A percentile compares a stretch with the other conserved stretches of the same genome.
Evolutionary conservation across 345 rosid species (phyloP).

Genomic region (Turnera subulata): DNA sequence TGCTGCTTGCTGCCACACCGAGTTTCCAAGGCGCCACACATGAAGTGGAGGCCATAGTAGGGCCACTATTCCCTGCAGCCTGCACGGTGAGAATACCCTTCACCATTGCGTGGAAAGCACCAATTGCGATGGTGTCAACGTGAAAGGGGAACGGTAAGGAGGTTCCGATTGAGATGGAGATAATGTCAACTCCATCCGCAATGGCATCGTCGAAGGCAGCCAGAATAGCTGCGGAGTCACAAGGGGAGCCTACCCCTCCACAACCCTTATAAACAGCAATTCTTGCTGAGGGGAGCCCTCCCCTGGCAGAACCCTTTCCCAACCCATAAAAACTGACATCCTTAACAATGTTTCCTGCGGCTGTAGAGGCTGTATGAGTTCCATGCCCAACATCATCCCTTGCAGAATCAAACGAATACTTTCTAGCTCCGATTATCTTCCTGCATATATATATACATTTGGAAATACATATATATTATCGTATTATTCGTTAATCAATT

Average conservation of each 20-base stretch:
- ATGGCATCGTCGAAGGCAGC: conserved; percentile 58
- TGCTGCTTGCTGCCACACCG: conserved; percentile 45
- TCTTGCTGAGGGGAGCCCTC: conserved; percentile 55
- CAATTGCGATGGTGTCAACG: conserved; percentile 27
- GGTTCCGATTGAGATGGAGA: conserved; percentile 25
- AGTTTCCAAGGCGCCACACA: conserved; percentile 48
- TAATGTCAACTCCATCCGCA: conserved; percentile 51
- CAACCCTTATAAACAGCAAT: conserved; percentile 46
- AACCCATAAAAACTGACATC: conserved; percentile 37
- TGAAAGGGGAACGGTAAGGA: rapidly evolving
- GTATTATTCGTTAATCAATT: too few species aligned
- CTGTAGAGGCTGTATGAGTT: conserved; percentile 56
- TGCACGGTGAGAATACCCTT: conserved; percentile 44
- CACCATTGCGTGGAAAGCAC: conserved; percentile 46
- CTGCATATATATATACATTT: too few species aligned
- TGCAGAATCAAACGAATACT: too few species aligned
- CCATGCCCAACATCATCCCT: conserved; percentile 25
- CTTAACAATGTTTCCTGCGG: conserved; percentile 45
- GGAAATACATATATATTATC: too few species aligned
- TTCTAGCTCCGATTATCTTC: too few species aligned
- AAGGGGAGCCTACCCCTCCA: rapidly evolving
- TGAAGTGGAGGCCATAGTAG: rapidly evolving
- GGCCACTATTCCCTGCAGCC: conserved; percentile 37
- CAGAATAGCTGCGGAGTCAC: conserved; percentile 9
- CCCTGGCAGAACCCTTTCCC: conserved; percentile 50